Base-by-base conservation (phyloP, 331 rosid genomes). In the Spiraea crenata region DNA sequence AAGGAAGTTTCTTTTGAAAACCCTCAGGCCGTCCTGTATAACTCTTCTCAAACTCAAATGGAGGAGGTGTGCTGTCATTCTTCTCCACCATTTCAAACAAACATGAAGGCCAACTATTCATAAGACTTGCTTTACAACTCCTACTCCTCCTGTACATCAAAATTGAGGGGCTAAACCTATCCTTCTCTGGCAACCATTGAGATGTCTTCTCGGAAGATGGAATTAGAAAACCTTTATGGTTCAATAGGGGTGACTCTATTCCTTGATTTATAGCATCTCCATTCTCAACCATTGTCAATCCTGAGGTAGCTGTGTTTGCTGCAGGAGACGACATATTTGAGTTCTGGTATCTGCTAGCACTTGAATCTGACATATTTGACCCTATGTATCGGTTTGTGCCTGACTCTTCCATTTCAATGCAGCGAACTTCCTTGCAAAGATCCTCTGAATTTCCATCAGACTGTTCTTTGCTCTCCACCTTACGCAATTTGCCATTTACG, bases 111-210 rank as follows among this genome's bases (percentile, higher is more conserved):
- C 61, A 51, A 68, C 71, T 77, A 82, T 75, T 73, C 87, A 82
- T 71, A 64, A 91, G 77, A 77, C 84, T 84, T 20, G 90, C 93
- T 83, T 76, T 85, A 79, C 98, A 91, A 59, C 96, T 95, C 81
- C 88, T 85, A 81, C 93, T 95, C 80, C 87, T 84, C 58, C 81
- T 76, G 48, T 88, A 65, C 73, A 56, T 82, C 72, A 77, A 63
- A 37, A 63, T 35, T 63, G 84, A 79, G 72, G 81, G 72, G 65
- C 77, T 70, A 54, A 72, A 58, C 34, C 54, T 56, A 65, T 71
- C 80, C n/a, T 72, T 72, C 74, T 80, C 86, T 35, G 73, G 54
- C 57, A 58, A 62, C 82, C 85, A 76, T 5, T 84, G 84, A 79
- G 85, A 80, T 25, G 64, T 63, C 77, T 75, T 81, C 51, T 86